Base-by-base conservation (phyloP, 257 asterid genomes). In the Orobanche coerulescens region DNA sequence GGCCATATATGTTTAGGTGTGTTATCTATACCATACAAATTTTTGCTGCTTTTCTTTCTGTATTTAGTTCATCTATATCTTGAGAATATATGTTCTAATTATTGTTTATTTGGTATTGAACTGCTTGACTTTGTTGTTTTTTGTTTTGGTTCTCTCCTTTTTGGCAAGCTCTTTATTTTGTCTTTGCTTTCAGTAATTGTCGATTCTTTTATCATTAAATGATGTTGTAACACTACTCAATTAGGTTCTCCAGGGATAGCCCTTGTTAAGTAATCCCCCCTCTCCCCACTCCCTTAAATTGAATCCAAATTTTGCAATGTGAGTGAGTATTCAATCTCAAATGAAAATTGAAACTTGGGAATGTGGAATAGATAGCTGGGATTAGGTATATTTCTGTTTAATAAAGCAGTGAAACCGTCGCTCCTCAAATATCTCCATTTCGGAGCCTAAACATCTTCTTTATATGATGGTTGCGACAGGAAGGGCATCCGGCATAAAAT, bases 1-100 rank as follows among this genome's bases (percentile, higher is more conserved):
- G 95, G 95, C n/a, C 95, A 86, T 71, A 86, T 86, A 70, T 86
- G 95, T 74, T 71, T 83, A 79, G 95, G 95, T 86, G 20, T 59
- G 84, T 58, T 52, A 34, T 3, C 25, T 5, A 6, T 12, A 13
- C 64, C 63, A 18, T 49, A 15, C 61, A 25, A 8, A 5, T 18
- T 46, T 18, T 4, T 4, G 47, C 13, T 40, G 16, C 15, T 22
- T 18, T n/a, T 24, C 36, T 47, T 16, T 26, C 22, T 19, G 66
- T 22, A 44, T 25, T 61, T 2, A 1, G 1, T 4, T 39, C 5
- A n/a, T 40, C 2, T 14, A 0, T 28, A n/a, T 8, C n/a, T n/a
- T n/a, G n/a, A 30, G 36, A 4, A 30, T 30, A 4, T 30, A 30
- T 30, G 12, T 2, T 31, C 28, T 12, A 5, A 20, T 28, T 33